These are phyloP conservation scores for Ochetophila trinervis DNA, from an alignment of 306 rosid genomes.

Conservation along the genomic window DNA sequence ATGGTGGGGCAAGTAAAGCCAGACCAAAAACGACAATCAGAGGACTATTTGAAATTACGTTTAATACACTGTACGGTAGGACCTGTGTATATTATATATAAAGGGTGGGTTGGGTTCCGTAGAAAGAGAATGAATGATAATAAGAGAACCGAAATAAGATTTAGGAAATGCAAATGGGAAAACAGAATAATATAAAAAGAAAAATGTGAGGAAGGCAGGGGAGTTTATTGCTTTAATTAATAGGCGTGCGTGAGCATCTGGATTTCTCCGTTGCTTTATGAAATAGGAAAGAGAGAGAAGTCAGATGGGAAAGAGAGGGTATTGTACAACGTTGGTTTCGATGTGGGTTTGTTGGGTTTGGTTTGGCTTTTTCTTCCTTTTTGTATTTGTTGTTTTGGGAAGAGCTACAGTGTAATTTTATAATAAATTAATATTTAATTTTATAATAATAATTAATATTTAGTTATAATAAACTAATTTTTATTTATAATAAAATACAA, in stretches of 20 bases:
- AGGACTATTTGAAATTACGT: background rate
- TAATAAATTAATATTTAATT: too few relatives aligned
- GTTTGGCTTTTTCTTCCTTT: constrained; percentile 2
- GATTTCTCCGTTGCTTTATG: constrained; percentile 13
- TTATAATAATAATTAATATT: too few relatives aligned
- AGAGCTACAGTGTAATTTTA: too few relatives aligned
- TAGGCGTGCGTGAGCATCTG: constrained; percentile 22
- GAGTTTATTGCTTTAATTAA: background rate
- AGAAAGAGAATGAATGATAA: background rate
- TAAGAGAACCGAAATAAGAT: background rate
- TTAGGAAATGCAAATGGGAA: background rate
- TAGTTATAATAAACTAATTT: too few relatives aligned
- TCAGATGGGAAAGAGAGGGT: too few relatives aligned
- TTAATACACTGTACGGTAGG: background rate
- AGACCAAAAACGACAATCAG: background rate
- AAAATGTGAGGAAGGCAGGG: background rate
- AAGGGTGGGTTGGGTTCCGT: background rate
- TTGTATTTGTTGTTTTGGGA: background rate
- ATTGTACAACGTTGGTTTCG: too few relatives aligned
- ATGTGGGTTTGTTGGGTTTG: background rate
- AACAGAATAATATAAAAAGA: background rate
- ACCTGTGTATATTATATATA: background rate
- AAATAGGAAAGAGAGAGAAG: background rate
- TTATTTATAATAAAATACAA: too few relatives aligned
- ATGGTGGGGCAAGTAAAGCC: background rate